Base-by-base conservation (phyloP, 1,139 yeast genomes). In the Suhomyces anneliseae region DNA sequence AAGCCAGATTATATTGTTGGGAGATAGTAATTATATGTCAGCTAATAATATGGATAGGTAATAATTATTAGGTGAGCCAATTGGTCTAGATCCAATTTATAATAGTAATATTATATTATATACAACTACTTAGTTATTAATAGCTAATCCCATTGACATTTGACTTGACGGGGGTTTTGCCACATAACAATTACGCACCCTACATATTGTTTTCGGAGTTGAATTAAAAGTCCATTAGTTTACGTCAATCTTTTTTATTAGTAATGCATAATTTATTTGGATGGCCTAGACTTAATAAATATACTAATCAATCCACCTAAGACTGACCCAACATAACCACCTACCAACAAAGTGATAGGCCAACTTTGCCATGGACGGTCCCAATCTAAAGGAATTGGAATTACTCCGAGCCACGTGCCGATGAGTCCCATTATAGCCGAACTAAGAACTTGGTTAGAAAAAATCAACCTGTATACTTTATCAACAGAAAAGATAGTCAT, bases 371-470 rank as follows among this genome's bases (percentile, higher is more conserved):
- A 93, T 29, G 87, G 90, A 56, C 98, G 76, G 64, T 93, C 99
- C 99, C 99, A 93, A 65, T 93, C 99, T 49, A 93, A 75, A 0
- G 98, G 97, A 50, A 93, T 90, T 2, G 96, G 98, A 37, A 89
- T 69, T 6, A 95, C 97, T 9, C 98, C 97, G 2, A 90, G 58
- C 98, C 98, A 93, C 8, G 95, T 83, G 2, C 97, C 96, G 8
- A 86, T 57, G 38, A 85, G 69, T 0, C 84, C 76, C 36, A 83
- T 78, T 9, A 81, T 61, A 7, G 79, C 66, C 27, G 72, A 60
- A 34, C 71, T 60, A 39, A 79, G 66, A 2, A 76, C 58, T 36
- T 70, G 74, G 52, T 78, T 72, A 12, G 59, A 56, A 45, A 66
- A 60, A 3, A 73, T 57, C 7, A 54, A 52, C 5, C 54, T 49